Base-by-base conservation (phyloP, 148 eudicot genomes). In the Euryodendron excelsum region DNA sequence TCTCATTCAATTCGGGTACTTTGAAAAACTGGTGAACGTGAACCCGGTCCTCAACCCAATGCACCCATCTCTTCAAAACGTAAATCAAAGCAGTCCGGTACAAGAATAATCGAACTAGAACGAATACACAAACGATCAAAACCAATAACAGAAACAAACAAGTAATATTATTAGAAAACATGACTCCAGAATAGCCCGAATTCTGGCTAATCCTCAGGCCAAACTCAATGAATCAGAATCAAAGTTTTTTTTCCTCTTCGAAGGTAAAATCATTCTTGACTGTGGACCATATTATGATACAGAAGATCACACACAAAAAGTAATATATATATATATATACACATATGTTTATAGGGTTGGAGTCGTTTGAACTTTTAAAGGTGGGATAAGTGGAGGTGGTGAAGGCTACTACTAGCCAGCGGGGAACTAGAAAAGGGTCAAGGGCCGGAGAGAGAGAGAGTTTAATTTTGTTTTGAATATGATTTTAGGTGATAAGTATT, bases 11-110 rank as follows among this genome's bases (percentile, higher is more conserved):
- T 81, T 92, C 84, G 0, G 98, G 97, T 4, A 94, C 90, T 69
- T 86, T 90, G 23, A 88, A 82, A 41, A 80, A 69, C 44, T 92
- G 97, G 67, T 91, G 89, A n/a, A 89, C 90, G 45, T 94, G 92
- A 59, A 92, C 78, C 30, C 77, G 53, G 50, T 92, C 92, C 55
- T 88, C 88, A 21, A 88, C 30, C 83, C 82, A 82, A 7, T 76
- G 60, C 1, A 23, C 30, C 85, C 86, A 88, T 27, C 77, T 85
- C 25, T 84, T 73, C 1, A 88, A 0, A 15, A 55, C 48, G 31
- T 72, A 60, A 21, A 86, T 72, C 14, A 86, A 56, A 69, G 86
- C 81, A 1, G 78, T 86, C 10, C 84, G 82, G 44, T 81, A 79
- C 10, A 86, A 41, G 18, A 78, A 83, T 15, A 78, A 78, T 74